A percentile compares a stretch with the other conserved stretches of the same genome.
phyloP scores from a whole-genome alignment of 305 asterid genomes.

The Solanum hybrid region DNA sequence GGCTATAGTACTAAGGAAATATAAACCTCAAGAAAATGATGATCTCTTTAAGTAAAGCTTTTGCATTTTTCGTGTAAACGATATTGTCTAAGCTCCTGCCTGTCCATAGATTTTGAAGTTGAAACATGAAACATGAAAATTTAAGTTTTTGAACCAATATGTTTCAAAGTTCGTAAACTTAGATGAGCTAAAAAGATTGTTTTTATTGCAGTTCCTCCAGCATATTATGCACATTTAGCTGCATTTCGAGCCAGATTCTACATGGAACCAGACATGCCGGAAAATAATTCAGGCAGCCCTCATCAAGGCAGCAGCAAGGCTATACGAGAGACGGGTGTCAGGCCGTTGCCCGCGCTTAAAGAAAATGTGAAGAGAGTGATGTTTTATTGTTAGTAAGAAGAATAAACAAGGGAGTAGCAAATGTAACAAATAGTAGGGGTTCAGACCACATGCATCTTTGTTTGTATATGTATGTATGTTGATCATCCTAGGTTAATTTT shows the following conservation, averaged over 20 bases:
- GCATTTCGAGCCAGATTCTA: conserved; percentile 97
- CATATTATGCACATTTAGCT: conserved; percentile 93
- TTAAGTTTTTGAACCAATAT: background rate
- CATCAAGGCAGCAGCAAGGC: conserved; percentile 29
- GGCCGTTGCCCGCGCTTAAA: conserved; percentile 89
- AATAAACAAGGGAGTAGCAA: background rate
- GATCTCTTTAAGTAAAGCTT: background rate
- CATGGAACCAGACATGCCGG: conserved; percentile 79
- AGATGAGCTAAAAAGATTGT: background rate
- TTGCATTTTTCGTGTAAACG: background rate
- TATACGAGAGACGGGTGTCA: conserved; percentile 50
- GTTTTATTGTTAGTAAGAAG: conserved; percentile 64
- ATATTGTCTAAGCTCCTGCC: background rate
- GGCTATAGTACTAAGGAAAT: background rate
- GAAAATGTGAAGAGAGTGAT: conserved; percentile 96
- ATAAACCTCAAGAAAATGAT: background rate
- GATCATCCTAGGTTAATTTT: conserved; percentile 10
- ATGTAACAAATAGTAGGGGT: background rate
- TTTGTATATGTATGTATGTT: background rate
- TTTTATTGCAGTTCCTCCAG: conserved; percentile 71
- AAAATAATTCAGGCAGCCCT: conserved; percentile 29
- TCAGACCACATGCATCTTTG: background rate
- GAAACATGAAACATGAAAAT: background rate
- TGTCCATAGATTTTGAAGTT: background rate
- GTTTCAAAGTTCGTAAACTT: background rate